Conservation (phyloP, 371 early-diverging fungal species). For the Phascolomyces articulosus region DNA sequence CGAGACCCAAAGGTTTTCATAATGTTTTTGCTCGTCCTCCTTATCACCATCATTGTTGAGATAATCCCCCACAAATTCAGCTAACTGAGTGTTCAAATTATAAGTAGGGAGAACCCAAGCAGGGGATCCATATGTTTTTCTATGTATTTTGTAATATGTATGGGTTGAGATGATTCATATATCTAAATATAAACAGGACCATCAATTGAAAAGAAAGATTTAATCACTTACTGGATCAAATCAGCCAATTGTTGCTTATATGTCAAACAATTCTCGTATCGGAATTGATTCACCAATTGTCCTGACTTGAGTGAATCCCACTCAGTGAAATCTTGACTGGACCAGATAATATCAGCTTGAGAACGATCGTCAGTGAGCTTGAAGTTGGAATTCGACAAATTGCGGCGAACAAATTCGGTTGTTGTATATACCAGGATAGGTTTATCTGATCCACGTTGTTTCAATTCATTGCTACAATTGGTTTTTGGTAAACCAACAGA, state of each 20-base stretch:
- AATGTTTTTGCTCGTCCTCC: background rate
- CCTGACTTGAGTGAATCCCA: conserved; percentile 51
- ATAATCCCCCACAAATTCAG: conserved; percentile 56
- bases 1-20: conserved; percentile 55
- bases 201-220: background rate
- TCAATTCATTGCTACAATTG: background rate
- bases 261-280: conserved; percentile 56
- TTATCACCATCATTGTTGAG: conserved; percentile 23
- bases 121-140: conserved; percentile 50
- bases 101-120: conserved; percentile 56
- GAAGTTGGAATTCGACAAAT: conserved; percentile 50
- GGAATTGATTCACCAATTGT: conserved; percentile 57
- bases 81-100: conserved; percentile 49
- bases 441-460: background rate
- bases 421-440: conserved; percentile 39
- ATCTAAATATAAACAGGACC: no score
- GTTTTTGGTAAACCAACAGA: background rate
- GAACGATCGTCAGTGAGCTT: conserved; percentile 45
- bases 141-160: conserved; percentile 1
- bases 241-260: conserved; percentile 54
- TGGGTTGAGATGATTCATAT: background rate
- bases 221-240: conserved; percentile 51
- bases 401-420: conserved; percentile 53
- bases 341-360: conserved; percentile 59
- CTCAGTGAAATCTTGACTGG: conserved; percentile 49